phyloP scores from a whole-genome alignment of 1,139 yeast genomes.

The Saccharomyces pastorianus region DNA sequence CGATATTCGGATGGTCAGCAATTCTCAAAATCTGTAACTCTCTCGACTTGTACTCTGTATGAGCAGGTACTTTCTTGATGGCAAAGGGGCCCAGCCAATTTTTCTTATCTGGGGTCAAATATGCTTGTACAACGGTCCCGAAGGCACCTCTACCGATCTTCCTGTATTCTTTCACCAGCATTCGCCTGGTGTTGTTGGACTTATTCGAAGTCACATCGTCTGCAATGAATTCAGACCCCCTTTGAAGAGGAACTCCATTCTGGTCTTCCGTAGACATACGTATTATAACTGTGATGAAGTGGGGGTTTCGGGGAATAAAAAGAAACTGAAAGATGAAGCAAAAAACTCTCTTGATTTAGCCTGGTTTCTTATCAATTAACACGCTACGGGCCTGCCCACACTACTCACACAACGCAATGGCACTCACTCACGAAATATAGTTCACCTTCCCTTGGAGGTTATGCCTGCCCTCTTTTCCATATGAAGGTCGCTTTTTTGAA shows the following conservation, averaged over 20 bases:
- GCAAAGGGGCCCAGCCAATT: slow-evolving; percentile 75
- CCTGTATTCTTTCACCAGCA: slow-evolving; percentile 64
- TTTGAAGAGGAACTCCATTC: not conserved
- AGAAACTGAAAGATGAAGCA: not conserved
- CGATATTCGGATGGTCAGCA: slow-evolving; percentile 73
- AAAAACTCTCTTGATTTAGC: not conserved
- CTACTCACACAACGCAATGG: not conserved
- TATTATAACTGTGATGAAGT: not conserved
- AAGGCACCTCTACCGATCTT: slow-evolving; percentile 80
- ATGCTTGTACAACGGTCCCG: slow-evolving; percentile 75
- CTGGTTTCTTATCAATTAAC: not conserved
- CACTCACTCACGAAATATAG: not conserved
- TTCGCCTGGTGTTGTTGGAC: slow-evolving; percentile 45
- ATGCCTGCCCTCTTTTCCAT: not conserved
- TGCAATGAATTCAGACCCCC: slow-evolving; percentile 35
- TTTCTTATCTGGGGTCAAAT: slow-evolving; percentile 35
- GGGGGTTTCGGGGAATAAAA: not conserved
- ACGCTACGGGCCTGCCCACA: slow-evolving; percentile 1
- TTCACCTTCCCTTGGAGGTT: not conserved
- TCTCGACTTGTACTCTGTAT: slow-evolving; percentile 73
- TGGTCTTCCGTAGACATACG: not conserved
- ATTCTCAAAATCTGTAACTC: slow-evolving; percentile 67
- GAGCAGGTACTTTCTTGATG: slow-evolving; percentile 75
- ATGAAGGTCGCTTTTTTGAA: not conserved
- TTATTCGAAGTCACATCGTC: slow-evolving; percentile 58